Evolutionary conservation across 2,329 filamentous ascomycete genomes (phyloP), one percentile per base, ranked within the genome.

Genomic region (Hymenoscyphus infarciens): DNA sequence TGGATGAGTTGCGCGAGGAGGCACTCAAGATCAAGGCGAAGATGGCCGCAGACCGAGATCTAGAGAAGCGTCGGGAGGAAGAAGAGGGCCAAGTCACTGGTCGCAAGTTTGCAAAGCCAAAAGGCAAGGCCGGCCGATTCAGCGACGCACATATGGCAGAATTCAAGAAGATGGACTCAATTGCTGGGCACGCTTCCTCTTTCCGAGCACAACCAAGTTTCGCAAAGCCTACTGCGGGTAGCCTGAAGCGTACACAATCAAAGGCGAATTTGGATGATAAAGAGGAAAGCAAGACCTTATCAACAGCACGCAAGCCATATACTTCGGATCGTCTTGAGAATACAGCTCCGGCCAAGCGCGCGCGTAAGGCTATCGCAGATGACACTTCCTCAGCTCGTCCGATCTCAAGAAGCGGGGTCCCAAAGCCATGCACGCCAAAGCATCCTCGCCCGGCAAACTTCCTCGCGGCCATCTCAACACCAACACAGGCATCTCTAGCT

Each of bases 91-190:
- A 81, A 49, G 72, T 76, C 16, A 78, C 76, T 42, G 78, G 78
- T 10, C 88, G 94, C 68, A 91, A 87, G 75, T 90, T 96, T 72
- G 93, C 90, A 6, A 86, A 86, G 68, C 86, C 93, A 13, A 96
- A 88, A 77, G 87, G 91, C 69, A 93, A 88, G 74, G 83, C 86
- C 58, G 80, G 87, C 57, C 88, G 94, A 55, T 98, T 88, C 77
- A 97, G 91, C 74, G 88, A 92, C 66, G 87, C 85, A 42, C 94
- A 98, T 74, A 89, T 91, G 84, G 87, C 88, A 57, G 85, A 94
- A 72, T 97, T 98, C 79, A 91, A 91, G 77, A 98, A 96, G 81
- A 97, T 98, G 94, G 92, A 97, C 74, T 97, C 93, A 1, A 97
- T 98, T 72, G 91, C 87, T 53, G 88, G 88, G 66, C 93, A 97